A percentile compares a stretch with the other conserved stretches of the same genome.
phyloP scores from a whole-genome alignment of 2,329 filamentous ascomycete species.

The Aureobasidium sp. region DNA sequence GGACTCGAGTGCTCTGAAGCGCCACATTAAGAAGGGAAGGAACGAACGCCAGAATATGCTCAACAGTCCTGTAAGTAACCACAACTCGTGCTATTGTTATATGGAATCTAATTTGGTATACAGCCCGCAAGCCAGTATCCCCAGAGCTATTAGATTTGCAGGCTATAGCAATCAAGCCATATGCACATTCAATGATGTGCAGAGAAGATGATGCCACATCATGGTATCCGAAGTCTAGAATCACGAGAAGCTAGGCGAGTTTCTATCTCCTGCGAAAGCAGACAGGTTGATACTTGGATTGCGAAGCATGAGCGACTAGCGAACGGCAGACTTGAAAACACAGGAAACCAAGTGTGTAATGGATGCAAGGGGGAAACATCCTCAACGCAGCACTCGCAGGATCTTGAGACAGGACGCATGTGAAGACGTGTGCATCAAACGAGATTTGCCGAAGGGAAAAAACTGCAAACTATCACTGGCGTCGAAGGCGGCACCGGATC shows the following conservation, averaged over 20 bases:
- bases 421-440: neutral
- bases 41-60: conserved; percentile 93
- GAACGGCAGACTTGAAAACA: neutral
- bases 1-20: conserved; percentile 93
- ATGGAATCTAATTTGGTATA: conserved; percentile 21
- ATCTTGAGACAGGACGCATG: neutral
- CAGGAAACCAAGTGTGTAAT: neutral
- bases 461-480: neutral
- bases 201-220: neutral
- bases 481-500: too few species aligned
- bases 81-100: neutral
- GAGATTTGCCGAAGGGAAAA: neutral
- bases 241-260: neutral
- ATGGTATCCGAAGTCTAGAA: too few species aligned
- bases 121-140: conserved; percentile 46
- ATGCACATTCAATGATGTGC: neutral
- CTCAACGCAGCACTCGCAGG: neutral
- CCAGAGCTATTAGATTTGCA: conserved; percentile 41
- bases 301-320: neutral
- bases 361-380: neutral
- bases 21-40: conserved; percentile 95
- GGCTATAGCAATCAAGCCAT: neutral
- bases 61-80: conserved; percentile 78
- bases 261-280: neutral
- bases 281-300: neutral